A percentile compares a stretch with the other conserved stretches of the same genome.
These are phyloP conservation scores for Endocarpon pusillum DNA, from an alignment of 495 filamentous ascomycete species.

Conservation along the genomic window DNA sequence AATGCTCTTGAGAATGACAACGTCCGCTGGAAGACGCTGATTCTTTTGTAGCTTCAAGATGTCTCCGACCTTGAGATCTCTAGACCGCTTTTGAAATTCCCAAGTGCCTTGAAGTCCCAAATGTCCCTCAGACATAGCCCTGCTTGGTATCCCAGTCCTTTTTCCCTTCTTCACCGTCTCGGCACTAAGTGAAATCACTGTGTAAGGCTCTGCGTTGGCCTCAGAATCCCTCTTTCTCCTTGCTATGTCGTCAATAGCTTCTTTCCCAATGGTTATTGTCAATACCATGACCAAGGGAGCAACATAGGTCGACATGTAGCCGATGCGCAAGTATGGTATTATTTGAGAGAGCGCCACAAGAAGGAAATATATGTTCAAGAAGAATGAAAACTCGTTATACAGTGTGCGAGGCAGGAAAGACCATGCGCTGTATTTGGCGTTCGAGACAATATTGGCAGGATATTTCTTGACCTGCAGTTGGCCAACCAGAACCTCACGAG, in stretches of 20 bases:
- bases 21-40: conserved; percentile 83
- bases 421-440: conserved; percentile 95
- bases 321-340: conserved; percentile 75
- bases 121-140: conserved; percentile 5
- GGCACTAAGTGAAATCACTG: conserved; percentile 51
- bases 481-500: conserved; percentile 27
- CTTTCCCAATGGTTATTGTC: conserved; percentile 80
- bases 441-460: conserved; percentile 67
- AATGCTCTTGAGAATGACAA: conserved; percentile 77
- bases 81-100: conserved; percentile 61
- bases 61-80: conserved; percentile 89
- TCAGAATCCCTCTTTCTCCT: conserved; percentile 74
- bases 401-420: conserved; percentile 86
- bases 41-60: conserved; percentile 82
- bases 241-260: conserved; percentile 86
- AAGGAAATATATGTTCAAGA: conserved; percentile 98
- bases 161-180: conserved; percentile 12
- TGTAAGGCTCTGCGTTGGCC: conserved; percentile 85
- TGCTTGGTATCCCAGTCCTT: conserved; percentile 7
- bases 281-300: conserved; percentile 87
- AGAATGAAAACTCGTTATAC: conserved; percentile 98
- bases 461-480: conserved; percentile 27
- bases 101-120: conserved; percentile 7
- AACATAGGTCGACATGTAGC: conserved; percentile 88
- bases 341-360: conserved; percentile 87